These are phyloP conservation scores for Mimosa bimucronata DNA, from an alignment of 306 rosid species.

Conservation along the genomic window DNA sequence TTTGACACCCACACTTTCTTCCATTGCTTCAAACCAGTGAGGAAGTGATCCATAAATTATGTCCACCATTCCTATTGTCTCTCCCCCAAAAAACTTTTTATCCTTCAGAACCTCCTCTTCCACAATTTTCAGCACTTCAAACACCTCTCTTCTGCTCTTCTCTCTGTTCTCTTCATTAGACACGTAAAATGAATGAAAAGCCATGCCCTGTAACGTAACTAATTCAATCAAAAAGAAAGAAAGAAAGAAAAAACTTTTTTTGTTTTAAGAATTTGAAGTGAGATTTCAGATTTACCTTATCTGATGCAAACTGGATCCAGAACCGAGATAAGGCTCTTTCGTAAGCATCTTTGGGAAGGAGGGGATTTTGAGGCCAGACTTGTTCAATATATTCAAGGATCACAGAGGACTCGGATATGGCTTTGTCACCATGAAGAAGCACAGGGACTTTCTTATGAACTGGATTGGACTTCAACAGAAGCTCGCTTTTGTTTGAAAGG, in stretches of 20 bases:
- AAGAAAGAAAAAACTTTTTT: neutral
- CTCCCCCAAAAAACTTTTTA: neutral
- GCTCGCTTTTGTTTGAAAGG: conserved; percentile 18
- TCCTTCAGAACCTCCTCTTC: conserved; percentile 2
- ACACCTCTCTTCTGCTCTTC: conserved; percentile 16
- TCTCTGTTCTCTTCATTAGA: conserved; percentile 30
- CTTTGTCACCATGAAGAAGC: conserved; percentile 36
- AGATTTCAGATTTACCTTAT: conserved; percentile 18
- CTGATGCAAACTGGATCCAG: conserved; percentile 32
- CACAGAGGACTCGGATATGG: conserved; percentile 31
- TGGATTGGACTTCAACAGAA: conserved; percentile 35
- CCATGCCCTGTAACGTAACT: neutral
- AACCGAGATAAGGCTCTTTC: conserved; percentile 41
- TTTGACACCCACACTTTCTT: neutral
- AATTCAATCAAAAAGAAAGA: neutral
- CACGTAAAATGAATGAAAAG: neutral
- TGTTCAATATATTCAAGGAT: conserved; percentile 44
- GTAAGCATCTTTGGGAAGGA: conserved; percentile 36
- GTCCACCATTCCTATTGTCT: neutral
- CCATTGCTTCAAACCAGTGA: conserved; percentile 7
- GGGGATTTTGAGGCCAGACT: conserved; percentile 32
- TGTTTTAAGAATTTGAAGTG: neutral
- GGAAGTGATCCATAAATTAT: neutral
- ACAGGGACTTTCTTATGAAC: conserved; percentile 39
- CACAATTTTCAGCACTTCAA: conserved; percentile 13